phyloP scores from a whole-genome alignment of 2,329 filamentous ascomycete genomes.

The Cercospora sp. region DNA sequence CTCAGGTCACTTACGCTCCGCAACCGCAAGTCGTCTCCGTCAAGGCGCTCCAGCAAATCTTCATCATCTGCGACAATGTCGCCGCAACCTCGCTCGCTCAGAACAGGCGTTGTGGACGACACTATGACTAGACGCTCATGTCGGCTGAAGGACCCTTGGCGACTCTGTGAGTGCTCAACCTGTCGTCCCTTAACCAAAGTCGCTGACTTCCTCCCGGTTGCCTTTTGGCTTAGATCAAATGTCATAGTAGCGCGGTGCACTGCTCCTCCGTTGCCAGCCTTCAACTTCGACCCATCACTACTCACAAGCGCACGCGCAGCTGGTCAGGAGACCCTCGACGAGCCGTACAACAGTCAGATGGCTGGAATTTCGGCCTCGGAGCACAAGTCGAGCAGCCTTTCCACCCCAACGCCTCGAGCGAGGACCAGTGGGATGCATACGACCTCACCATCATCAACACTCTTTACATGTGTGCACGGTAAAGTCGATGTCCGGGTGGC shows the following conservation, averaged over 20 bases:
- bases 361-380: background rate
- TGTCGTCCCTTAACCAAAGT: background rate
- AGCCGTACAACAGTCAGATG: background rate
- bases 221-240: background rate
- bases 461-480: background rate
- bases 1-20: slow-evolving; percentile 18
- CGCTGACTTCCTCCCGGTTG: background rate
- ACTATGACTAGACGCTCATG: background rate
- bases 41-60: slow-evolving; percentile 19
- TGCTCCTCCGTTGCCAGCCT: background rate
- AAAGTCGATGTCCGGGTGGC: slow-evolving; percentile 7
- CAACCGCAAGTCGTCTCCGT: slow-evolving; percentile 4
- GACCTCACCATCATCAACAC: background rate
- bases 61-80: slow-evolving; percentile 18
- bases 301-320: background rate
- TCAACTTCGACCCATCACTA: background rate
- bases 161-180: background rate
- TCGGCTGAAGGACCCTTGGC: background rate
- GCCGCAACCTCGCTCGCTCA: background rate
- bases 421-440: background rate
- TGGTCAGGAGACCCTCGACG: background rate
- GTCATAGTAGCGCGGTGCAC: background rate
- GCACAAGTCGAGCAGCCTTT: background rate
- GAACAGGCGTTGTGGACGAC: background rate
- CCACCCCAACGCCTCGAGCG: background rate